A percentile compares a stretch with the other conserved stretches of the same genome.
phyloP scores from a whole-genome alignment of 2,329 filamentous ascomycete species.

The Diaporthe sp. region DNA sequence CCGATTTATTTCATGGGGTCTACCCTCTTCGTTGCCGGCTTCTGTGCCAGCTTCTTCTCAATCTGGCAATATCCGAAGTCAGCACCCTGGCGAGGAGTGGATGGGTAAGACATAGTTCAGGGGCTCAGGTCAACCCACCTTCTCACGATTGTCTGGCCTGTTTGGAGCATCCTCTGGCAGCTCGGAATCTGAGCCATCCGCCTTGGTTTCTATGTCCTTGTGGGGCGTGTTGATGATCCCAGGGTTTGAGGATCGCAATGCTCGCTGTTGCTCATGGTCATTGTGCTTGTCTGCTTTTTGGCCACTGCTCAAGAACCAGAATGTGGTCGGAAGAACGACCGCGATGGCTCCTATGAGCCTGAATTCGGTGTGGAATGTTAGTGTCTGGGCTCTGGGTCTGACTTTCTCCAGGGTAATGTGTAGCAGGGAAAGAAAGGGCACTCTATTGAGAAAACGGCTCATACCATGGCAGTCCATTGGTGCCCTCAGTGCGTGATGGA shows the following conservation, averaged over 20 bases:
- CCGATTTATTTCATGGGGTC: conserved; percentile 32
- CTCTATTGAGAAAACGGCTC: not conserved
- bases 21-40: conserved; percentile 42
- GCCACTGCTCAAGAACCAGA: conserved; percentile 12
- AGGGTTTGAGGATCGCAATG: conserved; percentile 2
- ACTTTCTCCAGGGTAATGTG: not conserved
- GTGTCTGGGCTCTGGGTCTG: not conserved
- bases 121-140: not conserved
- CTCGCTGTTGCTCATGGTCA: conserved; percentile 16
- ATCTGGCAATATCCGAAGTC: conserved; percentile 42
- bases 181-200: conserved; percentile 22
- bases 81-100: not conserved
- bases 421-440: not conserved
- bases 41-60: conserved; percentile 48
- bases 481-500: conserved; percentile 15
- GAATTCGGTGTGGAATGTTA: not conserved
- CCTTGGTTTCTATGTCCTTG: conserved; percentile 21
- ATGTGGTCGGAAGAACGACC: not conserved
- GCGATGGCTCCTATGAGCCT: conserved; percentile 18
- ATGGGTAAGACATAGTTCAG: not conserved
- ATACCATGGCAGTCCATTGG: conserved; percentile 13
- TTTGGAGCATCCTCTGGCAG: conserved; percentile 26
- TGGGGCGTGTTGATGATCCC: conserved; percentile 8
- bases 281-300: conserved; percentile 22
- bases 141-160: conserved; percentile 37